Conservation (phyloP, 2,329 filamentous ascomycete species). For the Ascochyta lentis region DNA sequence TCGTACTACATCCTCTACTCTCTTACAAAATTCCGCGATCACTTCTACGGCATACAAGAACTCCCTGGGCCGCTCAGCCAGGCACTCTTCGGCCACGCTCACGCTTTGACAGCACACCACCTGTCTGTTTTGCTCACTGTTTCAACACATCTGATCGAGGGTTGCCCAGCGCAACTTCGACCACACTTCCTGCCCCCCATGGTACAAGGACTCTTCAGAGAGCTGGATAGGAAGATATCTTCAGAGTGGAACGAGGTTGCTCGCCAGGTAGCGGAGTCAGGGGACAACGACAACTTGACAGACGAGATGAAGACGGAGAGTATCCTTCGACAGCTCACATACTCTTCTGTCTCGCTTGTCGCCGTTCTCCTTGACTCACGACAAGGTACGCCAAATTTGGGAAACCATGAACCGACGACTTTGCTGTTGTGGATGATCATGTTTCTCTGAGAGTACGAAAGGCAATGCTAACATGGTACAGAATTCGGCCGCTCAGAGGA, state of each 20-base stretch:
- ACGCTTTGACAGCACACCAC: constrained; percentile 87
- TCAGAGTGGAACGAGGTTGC: constrained; percentile 82
- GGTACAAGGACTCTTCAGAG: constrained; percentile 79
- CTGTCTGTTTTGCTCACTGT: constrained; percentile 92
- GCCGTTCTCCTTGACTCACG: constrained; percentile 82
- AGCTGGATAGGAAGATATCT: constrained; percentile 86
- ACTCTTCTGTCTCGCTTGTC: constrained; percentile 90
- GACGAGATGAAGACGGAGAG: constrained; percentile 99
- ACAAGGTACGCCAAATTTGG: constrained; percentile 32
- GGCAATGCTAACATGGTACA: constrained; percentile 10
- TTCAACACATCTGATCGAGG: constrained; percentile 85
- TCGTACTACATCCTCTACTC: constrained; percentile 95
- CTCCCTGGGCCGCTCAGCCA: constrained; percentile 83
- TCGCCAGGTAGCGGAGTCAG: constrained; percentile 63
- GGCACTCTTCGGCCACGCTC: constrained; percentile 82
- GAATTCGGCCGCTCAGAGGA: constrained; percentile 42
- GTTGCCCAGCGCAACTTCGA: constrained; percentile 82
- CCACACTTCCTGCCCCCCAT: constrained; percentile 84
- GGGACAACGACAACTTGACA: constrained; percentile 76
- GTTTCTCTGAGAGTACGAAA: neutral
- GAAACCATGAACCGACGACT: neutral
- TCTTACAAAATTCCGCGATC: constrained; percentile 83
- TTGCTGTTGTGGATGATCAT: neutral
- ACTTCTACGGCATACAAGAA: constrained; percentile 90
- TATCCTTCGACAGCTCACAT: constrained; percentile 89